Conservation (phyloP, 2,329 filamentous ascomycete genomes). For the Penicillium sp. region DNA sequence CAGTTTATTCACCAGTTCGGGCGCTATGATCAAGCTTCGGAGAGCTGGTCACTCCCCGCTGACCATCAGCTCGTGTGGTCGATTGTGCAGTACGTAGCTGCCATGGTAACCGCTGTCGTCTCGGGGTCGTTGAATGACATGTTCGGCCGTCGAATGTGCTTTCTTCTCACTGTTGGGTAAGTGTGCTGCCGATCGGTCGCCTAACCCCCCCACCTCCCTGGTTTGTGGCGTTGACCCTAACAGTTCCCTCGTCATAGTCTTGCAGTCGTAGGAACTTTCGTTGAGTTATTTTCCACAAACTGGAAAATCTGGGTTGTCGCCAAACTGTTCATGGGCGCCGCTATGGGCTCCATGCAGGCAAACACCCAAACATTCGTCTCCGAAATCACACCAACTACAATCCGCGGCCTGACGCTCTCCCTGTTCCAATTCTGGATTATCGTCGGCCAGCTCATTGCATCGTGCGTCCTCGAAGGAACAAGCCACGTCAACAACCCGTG, state of each 20-base stretch:
- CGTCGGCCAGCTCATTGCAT: neutral
- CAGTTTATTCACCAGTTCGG: too few species aligned
- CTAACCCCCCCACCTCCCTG: too few species aligned
- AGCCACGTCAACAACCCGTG: neutral
- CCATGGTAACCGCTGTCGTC: neutral
- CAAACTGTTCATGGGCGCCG: constrained; percentile 2
- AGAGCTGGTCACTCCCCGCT: neutral
- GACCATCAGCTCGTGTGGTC: constrained; percentile 1
- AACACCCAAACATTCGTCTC: constrained; percentile 4
- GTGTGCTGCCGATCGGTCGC: too few species aligned
- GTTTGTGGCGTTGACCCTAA: too few species aligned
- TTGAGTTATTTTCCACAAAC: neutral
- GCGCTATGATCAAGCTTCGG: too few species aligned
- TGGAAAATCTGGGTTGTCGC: constrained; percentile 4
- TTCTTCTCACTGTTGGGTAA: too few species aligned
- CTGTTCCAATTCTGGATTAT: constrained; percentile 8
- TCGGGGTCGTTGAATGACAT: too few species aligned
- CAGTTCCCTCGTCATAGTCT: neutral
- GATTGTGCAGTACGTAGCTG: neutral
- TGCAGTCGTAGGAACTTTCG: neutral
- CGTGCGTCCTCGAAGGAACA: constrained; percentile 3
- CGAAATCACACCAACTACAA: constrained; percentile 4
- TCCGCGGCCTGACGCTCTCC: constrained; percentile 1
- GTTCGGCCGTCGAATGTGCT: too few species aligned
- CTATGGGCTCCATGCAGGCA: constrained; percentile 8